These are phyloP conservation scores for Cantharellus anzutake DNA, from an alignment of 768 basidiomycete species.

Conservation along the genomic window DNA sequence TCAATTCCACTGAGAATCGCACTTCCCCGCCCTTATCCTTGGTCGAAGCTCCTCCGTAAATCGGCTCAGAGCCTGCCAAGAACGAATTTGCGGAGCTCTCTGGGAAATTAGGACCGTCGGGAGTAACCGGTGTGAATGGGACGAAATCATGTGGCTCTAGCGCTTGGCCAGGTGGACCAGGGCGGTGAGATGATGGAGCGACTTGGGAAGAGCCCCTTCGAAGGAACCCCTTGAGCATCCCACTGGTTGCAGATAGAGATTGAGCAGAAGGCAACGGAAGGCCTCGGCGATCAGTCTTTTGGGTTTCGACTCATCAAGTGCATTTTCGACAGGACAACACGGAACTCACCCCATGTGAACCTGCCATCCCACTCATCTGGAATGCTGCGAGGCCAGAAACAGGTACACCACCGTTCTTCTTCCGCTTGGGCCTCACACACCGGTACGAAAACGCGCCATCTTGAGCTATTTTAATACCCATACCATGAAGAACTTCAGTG, in stretches of 20 bases:
- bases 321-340: not conserved
- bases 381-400: conserved; percentile 45
- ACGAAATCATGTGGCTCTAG: not conserved
- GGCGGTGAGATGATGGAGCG: conserved; percentile 22
- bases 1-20: conserved; percentile 87
- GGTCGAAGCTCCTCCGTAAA: conserved; percentile 52
- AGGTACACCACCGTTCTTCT: conserved; percentile 17
- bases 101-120: conserved; percentile 16
- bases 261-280: conserved; percentile 66
- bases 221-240: conserved; percentile 76
- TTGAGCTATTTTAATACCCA: conserved; percentile 77
- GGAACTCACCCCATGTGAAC: conserved; percentile 62
- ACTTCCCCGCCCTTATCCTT: conserved; percentile 92
- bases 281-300: conserved; percentile 75
- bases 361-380: conserved; percentile 62
- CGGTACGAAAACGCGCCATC: conserved; percentile 86
- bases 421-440: conserved; percentile 65
- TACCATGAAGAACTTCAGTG: conserved; percentile 53
- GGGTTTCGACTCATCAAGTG: conserved; percentile 7
- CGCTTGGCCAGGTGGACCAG: not conserved
- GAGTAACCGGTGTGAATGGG: not conserved
- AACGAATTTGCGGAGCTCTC: conserved; percentile 17
- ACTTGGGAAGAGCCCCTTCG: conserved; percentile 76
- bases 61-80: conserved; percentile 27
- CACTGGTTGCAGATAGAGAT: conserved; percentile 42